These are phyloP conservation scores for Chrysophaeum taylorii DNA, from an alignment of 352 stramenopile species.

Conservation along the genomic window DNA sequence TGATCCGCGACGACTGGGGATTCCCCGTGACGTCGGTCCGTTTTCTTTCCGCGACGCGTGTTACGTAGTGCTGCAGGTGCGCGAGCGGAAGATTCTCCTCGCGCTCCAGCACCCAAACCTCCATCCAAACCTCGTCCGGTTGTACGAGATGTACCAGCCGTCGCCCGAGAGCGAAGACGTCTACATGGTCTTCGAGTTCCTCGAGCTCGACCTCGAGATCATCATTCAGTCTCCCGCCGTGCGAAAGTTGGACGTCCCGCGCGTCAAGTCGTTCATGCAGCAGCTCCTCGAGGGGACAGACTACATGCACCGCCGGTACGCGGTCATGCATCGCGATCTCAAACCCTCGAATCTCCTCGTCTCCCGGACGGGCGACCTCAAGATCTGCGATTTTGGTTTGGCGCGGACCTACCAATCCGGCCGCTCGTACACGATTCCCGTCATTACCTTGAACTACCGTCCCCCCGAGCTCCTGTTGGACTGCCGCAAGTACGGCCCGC, in stretches of 20 bases:
- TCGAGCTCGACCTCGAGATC: conserved; percentile 55
- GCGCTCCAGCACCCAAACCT: background rate
- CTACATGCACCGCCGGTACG: conserved; percentile 87
- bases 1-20: conserved; percentile 9
- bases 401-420: conserved; percentile 29
- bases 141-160: background rate
- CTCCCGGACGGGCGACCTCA: conserved; percentile 79
- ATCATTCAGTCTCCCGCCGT: conserved; percentile 23
- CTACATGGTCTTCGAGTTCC: conserved; percentile 63
- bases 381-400: conserved; percentile 72
- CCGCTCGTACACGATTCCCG: conserved; percentile 62
- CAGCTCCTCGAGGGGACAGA: conserved; percentile 53
- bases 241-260: background rate
- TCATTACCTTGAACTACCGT: conserved; percentile 87
- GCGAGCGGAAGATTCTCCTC: background rate
- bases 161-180: background rate
- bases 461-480: conserved; percentile 81
- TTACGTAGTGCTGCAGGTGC: no score
- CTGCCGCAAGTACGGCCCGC: conserved; percentile 74
- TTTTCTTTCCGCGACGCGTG: no score
- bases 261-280: conserved; percentile 2
- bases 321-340: conserved; percentile 86
- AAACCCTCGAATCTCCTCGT: conserved; percentile 87
- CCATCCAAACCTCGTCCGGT: conserved; percentile 4
- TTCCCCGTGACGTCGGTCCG: conserved; percentile 4